Evolutionary conservation across 768 basidiomycete genomes (phyloP), one percentile per base, ranked within the genome.

Genomic region (Plicaturopsis crispa): DNA sequence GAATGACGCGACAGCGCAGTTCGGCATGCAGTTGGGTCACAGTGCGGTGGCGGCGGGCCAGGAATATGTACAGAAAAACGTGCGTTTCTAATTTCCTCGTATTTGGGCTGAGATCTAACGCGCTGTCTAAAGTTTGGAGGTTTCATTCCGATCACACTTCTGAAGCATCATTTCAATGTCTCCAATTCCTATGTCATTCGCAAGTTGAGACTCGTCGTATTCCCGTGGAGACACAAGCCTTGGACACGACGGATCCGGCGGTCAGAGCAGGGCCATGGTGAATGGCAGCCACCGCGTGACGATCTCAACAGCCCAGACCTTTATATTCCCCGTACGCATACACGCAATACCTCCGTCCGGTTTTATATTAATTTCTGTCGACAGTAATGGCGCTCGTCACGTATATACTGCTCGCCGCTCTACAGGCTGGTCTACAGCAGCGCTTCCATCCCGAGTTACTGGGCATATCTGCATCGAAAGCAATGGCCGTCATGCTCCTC

Each of bases 261-360:
- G 35, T 69, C 76, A 16, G 84, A 88, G 52, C 66, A 79, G 45
- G 55, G 75, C 42, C 52, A 61, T 18, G 73, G 75, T 3, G 87
- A 93, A 50, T 98, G 81, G 77, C 78, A 84, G 38, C 67, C 88
- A 3, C 96, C 96, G 2, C 66, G 94, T 38, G 91, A 97, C 24
- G 96, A 99, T 53, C 75, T 98, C 48, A 98, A 98, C 51, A 84
- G 80, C 39, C 96, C 96, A 0, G 96, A 99, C 62, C 64, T 99
- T 14, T 99, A 99, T 57, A 98, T 99, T 45, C 96, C 96, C 2
- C 68, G 91, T 91, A 37, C 31, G 69, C 56, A 5, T 39, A 31
- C 19, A 11, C 42, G 21, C n/a, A n/a, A n/a, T 22, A 2, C 13
- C 20, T 40, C 30, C 3, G 18, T 11, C 17, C 33, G 34, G 24